Evolutionary conservation across 2,329 filamentous ascomycete species (phyloP), one percentile per base, ranked within the genome.

Genomic region (Talaromyces sp.): DNA sequence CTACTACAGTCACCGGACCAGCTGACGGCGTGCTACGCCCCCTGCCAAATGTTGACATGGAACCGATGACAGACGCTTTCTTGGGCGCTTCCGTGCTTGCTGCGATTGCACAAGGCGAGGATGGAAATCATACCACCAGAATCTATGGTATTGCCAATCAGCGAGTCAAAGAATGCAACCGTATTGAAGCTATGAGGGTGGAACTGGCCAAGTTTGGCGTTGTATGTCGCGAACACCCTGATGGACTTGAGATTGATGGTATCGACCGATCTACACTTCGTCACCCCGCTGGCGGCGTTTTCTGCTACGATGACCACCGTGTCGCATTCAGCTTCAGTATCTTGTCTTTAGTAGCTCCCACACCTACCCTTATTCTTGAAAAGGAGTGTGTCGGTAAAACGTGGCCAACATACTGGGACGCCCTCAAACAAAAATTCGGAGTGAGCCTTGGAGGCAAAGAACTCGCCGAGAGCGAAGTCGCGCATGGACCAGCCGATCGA

Each of bases 301-400:
- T 90, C 78, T 98, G 93, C 79, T 99, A 98, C 69, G 95, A 99
- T 72, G 95, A 99, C 72, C 95, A 99, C 75, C 90, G 95, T 64
- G 92, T 99, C 12, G 95, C 95, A 25, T 99, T 99, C 92, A 97
- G 93, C 77, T 96, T 99, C 77, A 95, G 92, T 67, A 92, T 99
- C 6, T 81, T 99, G 16, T 86, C 92, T 12, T 80, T 91, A 18
- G 85, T 88, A 33, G 84, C 89, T 0, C 88, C 90, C 1, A 77
- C 85, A 7, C 84, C 91, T 0, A 89, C 92, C 0, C 78, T 96
- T 16, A 87, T 99, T 58, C 84, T 91, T 1, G 95, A 99, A 74
- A 89, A 92, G 64, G 92, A 96, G 71, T 99, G 95, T 73, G 91
- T 92, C 2, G 93, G 90, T 44, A 99, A 99, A 82, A 99, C 95